Conservation (phyloP, 495 filamentous ascomycete genomes). For the Hypoxylon fragiforme region DNA sequence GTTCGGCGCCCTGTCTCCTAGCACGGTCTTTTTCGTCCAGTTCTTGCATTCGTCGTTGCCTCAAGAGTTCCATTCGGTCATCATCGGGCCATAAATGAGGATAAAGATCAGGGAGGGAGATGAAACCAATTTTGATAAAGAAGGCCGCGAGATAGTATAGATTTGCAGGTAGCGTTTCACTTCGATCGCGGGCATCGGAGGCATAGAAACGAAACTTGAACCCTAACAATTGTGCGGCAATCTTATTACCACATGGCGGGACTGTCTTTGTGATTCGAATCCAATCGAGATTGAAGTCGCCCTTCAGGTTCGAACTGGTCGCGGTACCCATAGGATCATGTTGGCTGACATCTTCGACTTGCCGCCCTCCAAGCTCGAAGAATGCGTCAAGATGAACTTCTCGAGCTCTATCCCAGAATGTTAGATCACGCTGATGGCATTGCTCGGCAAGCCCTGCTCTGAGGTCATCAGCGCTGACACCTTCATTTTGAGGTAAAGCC, state of each 20-base stretch:
- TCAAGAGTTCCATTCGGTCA: slow-evolving; percentile 73
- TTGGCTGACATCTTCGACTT: slow-evolving; percentile 54
- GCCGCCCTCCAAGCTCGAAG: slow-evolving; percentile 77
- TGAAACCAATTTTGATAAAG: slow-evolving; percentile 96
- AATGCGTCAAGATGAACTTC: slow-evolving; percentile 78
- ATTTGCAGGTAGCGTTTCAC: slow-evolving; percentile 80
- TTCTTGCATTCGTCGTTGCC: slow-evolving; percentile 68
- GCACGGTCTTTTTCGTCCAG: slow-evolving; percentile 75
- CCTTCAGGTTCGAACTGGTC: slow-evolving; percentile 38
- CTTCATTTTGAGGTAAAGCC: slow-evolving; percentile 78
- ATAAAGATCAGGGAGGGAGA: slow-evolving; percentile 91
- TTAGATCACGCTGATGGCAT: slow-evolving; percentile 65
- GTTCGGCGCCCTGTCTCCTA: slow-evolving; percentile 63
- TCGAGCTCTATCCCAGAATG: slow-evolving; percentile 82
- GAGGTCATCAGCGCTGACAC: slow-evolving; percentile 48
- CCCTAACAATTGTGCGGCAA: slow-evolving; percentile 91
- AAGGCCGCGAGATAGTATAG: slow-evolving; percentile 87
- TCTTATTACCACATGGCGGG: slow-evolving; percentile 81
- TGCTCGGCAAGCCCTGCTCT: slow-evolving; percentile 46
- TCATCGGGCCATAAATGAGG: slow-evolving; percentile 89
- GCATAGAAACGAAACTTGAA: slow-evolving; percentile 97
- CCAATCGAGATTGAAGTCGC: slow-evolving; percentile 61
- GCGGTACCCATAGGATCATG: slow-evolving; percentile 50
- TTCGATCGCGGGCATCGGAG: slow-evolving; percentile 65
- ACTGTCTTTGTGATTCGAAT: slow-evolving; percentile 76